A percentile compares a stretch with the other conserved stretches of the same genome.
Evolutionary conservation across 805 yeast genomes (phyloP).

Genomic region (Brettanomyces custersianus): DNA sequence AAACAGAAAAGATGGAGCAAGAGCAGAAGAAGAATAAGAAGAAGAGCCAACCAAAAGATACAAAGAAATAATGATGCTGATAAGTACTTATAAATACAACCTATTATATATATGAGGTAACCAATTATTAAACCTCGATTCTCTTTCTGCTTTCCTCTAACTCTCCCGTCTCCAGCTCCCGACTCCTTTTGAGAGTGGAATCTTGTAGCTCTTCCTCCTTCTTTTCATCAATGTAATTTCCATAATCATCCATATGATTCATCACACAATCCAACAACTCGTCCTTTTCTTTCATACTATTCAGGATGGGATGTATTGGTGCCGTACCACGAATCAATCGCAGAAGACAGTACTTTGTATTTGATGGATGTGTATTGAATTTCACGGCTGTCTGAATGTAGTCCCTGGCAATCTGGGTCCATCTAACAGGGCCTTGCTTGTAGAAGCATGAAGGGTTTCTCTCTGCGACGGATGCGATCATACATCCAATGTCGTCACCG

Average conservation of each 20-base stretch:
- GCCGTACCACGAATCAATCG: slow-evolving; percentile 55
- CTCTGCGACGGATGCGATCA: slow-evolving; percentile 93
- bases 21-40: no score
- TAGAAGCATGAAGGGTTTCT: slow-evolving; percentile 72
- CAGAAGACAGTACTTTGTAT: slow-evolving; percentile 72
- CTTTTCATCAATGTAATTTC: slow-evolving; percentile 9
- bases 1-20: slow-evolving; percentile 19
- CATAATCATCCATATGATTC: slow-evolving; percentile 28
- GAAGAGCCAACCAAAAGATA: no score
- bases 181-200: no score
- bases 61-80: no score
- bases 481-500: slow-evolving; percentile 67
- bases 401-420: slow-evolving; percentile 48
- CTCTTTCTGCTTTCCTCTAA: not conserved
- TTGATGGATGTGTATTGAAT: slow-evolving; percentile 56
- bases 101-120: no score
- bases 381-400: slow-evolving; percentile 44
- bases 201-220: not conserved
- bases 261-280: slow-evolving; percentile 33
- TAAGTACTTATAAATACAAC: no score
- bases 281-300: slow-evolving; percentile 45
- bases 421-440: slow-evolving; percentile 33
- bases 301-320: slow-evolving; percentile 44
- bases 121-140: not conserved
- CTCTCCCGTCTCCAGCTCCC: no score